Evolutionary conservation across 768 basidiomycete genomes (phyloP).

Genomic region (Lactarius trivialis): DNA sequence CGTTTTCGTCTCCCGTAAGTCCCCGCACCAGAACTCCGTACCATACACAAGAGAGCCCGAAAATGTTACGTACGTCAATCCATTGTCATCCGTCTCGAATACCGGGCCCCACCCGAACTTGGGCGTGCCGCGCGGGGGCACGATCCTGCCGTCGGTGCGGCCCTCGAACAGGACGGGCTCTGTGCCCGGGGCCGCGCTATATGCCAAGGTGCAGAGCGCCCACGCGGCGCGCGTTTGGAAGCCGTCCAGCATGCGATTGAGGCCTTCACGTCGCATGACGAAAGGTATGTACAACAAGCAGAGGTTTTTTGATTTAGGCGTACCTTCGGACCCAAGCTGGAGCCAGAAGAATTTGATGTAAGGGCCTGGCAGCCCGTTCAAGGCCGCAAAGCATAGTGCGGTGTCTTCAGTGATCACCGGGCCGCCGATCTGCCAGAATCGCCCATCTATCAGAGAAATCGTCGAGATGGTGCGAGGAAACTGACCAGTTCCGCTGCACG

Average conservation of each 20-base stretch:
- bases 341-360: constrained; percentile 94
- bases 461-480: not conserved
- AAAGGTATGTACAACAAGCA: too few relatives aligned
- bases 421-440: constrained; percentile 35
- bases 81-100: constrained; percentile 73
- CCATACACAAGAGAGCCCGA: not conserved
- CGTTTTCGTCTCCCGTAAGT: too few relatives aligned
- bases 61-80: constrained; percentile 71
- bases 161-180: constrained; percentile 86
- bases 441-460: not conserved
- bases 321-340: constrained; percentile 78
- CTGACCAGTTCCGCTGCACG: constrained; percentile 73
- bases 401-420: constrained; percentile 88
- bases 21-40: not conserved
- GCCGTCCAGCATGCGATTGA: constrained; percentile 74
- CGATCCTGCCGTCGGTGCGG: constrained; percentile 82
- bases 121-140: constrained; percentile 69
- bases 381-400: constrained; percentile 82
- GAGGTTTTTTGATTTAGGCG: constrained; percentile 13
- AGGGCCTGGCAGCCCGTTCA: constrained; percentile 89
- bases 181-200: constrained; percentile 73
- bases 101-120: constrained; percentile 90
- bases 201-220: constrained; percentile 95
- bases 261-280: too few relatives aligned
- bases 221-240: constrained; percentile 77